Percentiles rank a stretch among this genome's conserved stretches.
These are phyloP conservation scores for Omphalea diandra DNA, from an alignment of 441 rosid genomes.

Conservation along the genomic window DNA sequence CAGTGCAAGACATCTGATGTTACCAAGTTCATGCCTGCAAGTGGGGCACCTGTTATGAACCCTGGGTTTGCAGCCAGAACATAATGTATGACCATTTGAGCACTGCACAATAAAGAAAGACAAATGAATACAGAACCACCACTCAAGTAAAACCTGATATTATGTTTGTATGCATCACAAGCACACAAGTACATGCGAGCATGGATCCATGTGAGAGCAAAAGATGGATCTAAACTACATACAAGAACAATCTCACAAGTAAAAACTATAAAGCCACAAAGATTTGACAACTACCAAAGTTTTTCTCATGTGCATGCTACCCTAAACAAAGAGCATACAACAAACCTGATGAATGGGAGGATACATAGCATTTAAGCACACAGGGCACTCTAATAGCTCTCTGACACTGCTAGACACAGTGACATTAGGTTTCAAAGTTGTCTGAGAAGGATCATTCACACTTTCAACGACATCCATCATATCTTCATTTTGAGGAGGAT, in stretches of 20 bases:
- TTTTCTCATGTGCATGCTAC: not conserved
- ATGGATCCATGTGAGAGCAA: not conserved
- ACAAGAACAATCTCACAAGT: not conserved
- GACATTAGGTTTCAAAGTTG: slow-evolving; percentile 49
- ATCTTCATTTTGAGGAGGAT: slow-evolving; percentile 60
- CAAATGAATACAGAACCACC: not conserved
- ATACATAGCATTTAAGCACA: slow-evolving; percentile 77
- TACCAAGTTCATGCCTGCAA: slow-evolving; percentile 78
- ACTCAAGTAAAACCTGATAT: not conserved
- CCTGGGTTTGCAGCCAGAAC: slow-evolving; percentile 74
- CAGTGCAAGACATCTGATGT: slow-evolving; percentile 74
- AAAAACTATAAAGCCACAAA: not conserved
- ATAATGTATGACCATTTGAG: slow-evolving; percentile 71
- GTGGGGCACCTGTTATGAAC: slow-evolving; percentile 80
- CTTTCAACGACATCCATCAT: slow-evolving; percentile 42
- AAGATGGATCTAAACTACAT: not conserved
- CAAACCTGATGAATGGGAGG: slow-evolving; percentile 80
- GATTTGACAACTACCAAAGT: too few species aligned
- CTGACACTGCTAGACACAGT: slow-evolving; percentile 66
- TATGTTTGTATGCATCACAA: not conserved
- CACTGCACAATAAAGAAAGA: slow-evolving; percentile 40
- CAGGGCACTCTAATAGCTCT: slow-evolving; percentile 70
- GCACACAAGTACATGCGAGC: not conserved
- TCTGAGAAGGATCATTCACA: slow-evolving; percentile 52
- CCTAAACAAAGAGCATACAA: not conserved